Percentiles rank a stretch among this genome's conserved stretches.
These are phyloP conservation scores for Aureobasidium vineae DNA, from an alignment of 2,329 filamentous ascomycete genomes.

Conservation along the genomic window DNA sequence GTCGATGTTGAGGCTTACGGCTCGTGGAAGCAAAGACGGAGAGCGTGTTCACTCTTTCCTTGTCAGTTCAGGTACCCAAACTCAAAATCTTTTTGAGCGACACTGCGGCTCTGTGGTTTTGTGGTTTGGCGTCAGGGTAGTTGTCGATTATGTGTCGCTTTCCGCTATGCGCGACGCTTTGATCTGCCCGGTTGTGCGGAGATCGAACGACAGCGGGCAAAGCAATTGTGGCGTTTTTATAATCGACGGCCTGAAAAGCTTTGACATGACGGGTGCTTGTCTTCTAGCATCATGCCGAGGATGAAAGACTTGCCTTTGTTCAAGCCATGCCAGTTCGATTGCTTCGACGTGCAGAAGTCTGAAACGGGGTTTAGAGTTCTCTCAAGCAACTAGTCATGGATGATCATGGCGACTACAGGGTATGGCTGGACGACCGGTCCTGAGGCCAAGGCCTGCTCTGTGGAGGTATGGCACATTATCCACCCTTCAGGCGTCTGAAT, in stretches of 20 bases:
- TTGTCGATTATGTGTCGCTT: neutral
- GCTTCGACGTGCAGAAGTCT: constrained; percentile 13
- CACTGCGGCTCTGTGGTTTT: neutral
- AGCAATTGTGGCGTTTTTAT: neutral
- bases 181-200: neutral
- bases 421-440: neutral
- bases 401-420: constrained; percentile 4
- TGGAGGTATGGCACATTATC: neutral
- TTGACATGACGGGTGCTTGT: neutral
- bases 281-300: neutral
- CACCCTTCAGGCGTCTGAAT: neutral
- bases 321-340: neutral
- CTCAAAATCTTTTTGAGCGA: neutral
- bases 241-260: constrained; percentile 10
- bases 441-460: neutral
- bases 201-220: neutral
- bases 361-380: constrained; percentile 10
- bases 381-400: constrained; percentile 3
- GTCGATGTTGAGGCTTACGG: no score
- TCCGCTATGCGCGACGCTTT: neutral
- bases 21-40: no score
- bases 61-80: neutral
- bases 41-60: no score
- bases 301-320: neutral
- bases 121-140: neutral